Base-by-base conservation (phyloP, 345 rosid species). In the Populus deltoides region DNA sequence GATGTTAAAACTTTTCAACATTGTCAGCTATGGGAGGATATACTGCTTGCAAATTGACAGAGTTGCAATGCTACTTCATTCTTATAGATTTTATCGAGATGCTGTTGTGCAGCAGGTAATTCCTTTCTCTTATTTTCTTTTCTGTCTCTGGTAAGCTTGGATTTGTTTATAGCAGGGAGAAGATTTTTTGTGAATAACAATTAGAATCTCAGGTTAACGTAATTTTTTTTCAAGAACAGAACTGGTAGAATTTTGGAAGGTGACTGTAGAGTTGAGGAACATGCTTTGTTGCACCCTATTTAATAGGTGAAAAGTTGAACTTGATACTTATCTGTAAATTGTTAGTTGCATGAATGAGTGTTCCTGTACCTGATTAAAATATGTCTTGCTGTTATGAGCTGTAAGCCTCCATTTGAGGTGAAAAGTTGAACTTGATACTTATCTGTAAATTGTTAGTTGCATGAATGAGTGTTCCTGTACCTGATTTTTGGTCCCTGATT, bases 11-110 rank as follows among this genome's bases (percentile, higher is more conserved):
- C 59, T 72, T 70, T 29, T 81, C 49, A 70, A 73, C 74, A 43
- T 79, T 83, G 76, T 81, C 98, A 97, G 99, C 74, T 97, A 97
- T 85, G 99, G 97, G 76, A 90, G 99, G 85, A 91, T 97, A 82
- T 97, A 97, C 86, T 97, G 99, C 89, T 86, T 97, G 83, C 98
- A 97, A 87, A 89, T 91, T 86, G 99, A 97, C 85, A 94, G 93
- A 87, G 92, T 92, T 83, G 97, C 98, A 68, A 97, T 97, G 98
- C 87, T 88, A 59, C 93, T 97, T 62, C 92, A 97, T 85, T 88
- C 85, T 4, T 94, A 97, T 86, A 88, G 97, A 81, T 94, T 97
- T 85, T 97, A 94, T 84, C 92, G 96, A 13, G 99, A 97, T 87
- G 99, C 97, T 83, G 92, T 97, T 71, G 84, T 97, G 51, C 97